Evolutionary conservation across 768 basidiomycete genomes (phyloP), one percentile per base, ranked within the genome.

Genomic region (Leccinum disarticulatum): DNA sequence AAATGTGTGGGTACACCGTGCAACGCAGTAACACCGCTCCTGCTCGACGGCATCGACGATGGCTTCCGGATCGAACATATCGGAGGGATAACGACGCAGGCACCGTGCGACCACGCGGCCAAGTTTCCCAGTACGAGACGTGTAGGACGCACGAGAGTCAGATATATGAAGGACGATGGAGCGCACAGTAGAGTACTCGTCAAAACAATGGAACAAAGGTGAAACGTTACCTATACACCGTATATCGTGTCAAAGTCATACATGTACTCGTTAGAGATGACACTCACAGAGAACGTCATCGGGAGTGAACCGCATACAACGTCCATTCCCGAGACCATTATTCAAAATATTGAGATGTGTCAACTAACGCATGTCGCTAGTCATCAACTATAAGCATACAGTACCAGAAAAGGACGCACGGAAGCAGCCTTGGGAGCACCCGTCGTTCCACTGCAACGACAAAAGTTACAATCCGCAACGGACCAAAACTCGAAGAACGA

Each of bases 1-100:
- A 93, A 93, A 69, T 93, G 91, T 0, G 91, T 93, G 1, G 91
- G 91, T 6, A 93, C 91, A 7, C 91, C 91, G 63, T 93, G 91
- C 56, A 94, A 74, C 0, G 87, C 88, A 0, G 90, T 92, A 55
- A n/a, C 91, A 93, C 58, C 76, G 78, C 63, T 93, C 91, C 17
- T 77, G 77, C 7, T 80, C 70, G n/a, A 93, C 71, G 0, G 91
- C 81, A 55, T 91, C 86, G 9, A 93, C 86, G 53, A 91, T 86
- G 1, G 85, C 78, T 33, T 73, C 70, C 0, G 91, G 85, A 63
- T 89, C 75, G 67, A 80, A 93, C 2, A 78, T 77, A 38, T 83
- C 81, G 1, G 89, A 86, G 0, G 91, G 81, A 66, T 93, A 94
- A n/a, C 87, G 46, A 93, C 78, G 58, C 83, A 86, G 14, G 87